These are phyloP conservation scores for Monosporozyma siamensis DNA, from an alignment of 805 yeast species.

Conservation along the genomic window DNA sequence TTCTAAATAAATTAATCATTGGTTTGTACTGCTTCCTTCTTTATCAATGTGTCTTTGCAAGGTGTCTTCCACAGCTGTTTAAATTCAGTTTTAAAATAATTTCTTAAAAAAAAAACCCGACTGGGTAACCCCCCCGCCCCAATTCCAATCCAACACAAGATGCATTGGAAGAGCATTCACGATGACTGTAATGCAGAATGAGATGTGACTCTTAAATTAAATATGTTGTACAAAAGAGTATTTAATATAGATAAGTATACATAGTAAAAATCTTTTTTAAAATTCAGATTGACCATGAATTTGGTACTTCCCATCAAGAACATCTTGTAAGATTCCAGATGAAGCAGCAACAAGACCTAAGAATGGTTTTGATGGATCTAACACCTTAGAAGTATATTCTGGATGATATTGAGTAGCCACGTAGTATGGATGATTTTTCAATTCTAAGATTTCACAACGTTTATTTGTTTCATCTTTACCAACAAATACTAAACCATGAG, in stretches of 20 bases:
- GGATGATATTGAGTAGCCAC: conserved; percentile 99
- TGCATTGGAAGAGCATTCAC: neutral
- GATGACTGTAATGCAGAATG: neutral
- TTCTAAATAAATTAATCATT: conserved; percentile 17
- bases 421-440: conserved; percentile 77
- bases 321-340: conserved; percentile 66
- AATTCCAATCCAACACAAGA: too few relatives aligned
- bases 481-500: conserved; percentile 73
- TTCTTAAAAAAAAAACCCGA: too few relatives aligned
- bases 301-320: conserved; percentile 36
- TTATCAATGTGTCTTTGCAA: neutral
- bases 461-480: conserved; percentile 86
- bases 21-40: neutral
- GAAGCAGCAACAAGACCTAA: conserved; percentile 94
- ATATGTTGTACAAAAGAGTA: neutral
- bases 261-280: too few relatives aligned
- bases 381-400: conserved; percentile 90
- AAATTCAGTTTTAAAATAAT: too few relatives aligned
- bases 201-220: conserved; percentile 16
- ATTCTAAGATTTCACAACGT: conserved; percentile 91
- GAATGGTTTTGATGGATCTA: conserved; percentile 94
- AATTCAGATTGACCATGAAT: conserved; percentile 5
- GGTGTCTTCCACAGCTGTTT: too few relatives aligned
- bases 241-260: too few relatives aligned
- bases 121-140: too few relatives aligned